Base-by-base conservation (phyloP, 2,329 filamentous ascomycete genomes). In the Pseudocercospora macadamiae region DNA sequence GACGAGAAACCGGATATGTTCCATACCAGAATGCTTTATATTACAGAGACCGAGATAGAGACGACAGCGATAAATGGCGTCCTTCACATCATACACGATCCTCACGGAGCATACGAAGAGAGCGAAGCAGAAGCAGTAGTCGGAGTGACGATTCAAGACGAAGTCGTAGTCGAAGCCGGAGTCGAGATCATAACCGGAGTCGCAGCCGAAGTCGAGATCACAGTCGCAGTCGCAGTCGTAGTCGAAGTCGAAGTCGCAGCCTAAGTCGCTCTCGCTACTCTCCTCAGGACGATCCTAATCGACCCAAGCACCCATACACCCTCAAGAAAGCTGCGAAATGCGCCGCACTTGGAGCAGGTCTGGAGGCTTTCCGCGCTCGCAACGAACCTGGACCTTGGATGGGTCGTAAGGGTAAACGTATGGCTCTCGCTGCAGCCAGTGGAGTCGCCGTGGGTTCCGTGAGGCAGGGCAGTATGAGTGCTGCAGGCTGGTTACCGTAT, bases 381-480 rank as follows among this genome's bases (percentile, higher is more conserved):
- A 48, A 49, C 14, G 54, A 55, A 19, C 54, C 54, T 36, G 54
- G 54, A 18, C 54, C 54, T 4, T 55, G 54, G 54, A 21, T 49
- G 19, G 54, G 54, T 19, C 54, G 30, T 14, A 55, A 55, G 18
- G 54, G 54, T 18, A 39, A 34, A n/a, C 54, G 54, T 12, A 18
- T 55, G 16, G 54, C 54, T 12, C 54, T 55, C 26, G 54, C 54
- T 8, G 54, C 54, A 19, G 54, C 54, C 14, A 55, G 54, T 30
- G 44, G 54, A 4, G 44, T 55, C 12, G 54, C 54, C 5, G 42
- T 55, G 10, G 54, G 54, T 21, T 49, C 42, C 19, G 28, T 55
- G 21, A 44, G 54, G 21, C 39, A 55, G 10, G 54, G 54, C 3
- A 48, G 39, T 28, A 25, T 49, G 42, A 34, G 25, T 16, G 32